Conservation (phyloP, 177 flowering plant species). For the Telopea speciosissima region DNA sequence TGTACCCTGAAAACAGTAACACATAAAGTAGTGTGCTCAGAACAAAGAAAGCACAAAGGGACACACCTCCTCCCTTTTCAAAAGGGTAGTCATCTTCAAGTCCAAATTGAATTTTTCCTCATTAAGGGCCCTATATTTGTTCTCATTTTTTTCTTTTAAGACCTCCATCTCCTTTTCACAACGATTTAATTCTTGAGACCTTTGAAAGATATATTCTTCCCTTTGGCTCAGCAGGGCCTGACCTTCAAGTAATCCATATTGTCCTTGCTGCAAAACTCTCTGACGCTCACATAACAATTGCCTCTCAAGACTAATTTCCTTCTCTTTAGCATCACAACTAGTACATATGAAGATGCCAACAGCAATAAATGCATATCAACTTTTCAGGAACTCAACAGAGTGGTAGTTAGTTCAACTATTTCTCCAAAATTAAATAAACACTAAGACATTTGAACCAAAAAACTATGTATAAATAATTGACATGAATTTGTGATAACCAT, state of each 20-base stretch:
- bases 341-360: too few relatives aligned
- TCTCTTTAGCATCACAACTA: too few relatives aligned
- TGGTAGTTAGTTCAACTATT: not conserved
- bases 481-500: too few relatives aligned
- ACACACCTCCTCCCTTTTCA: constrained; percentile 68
- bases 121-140: constrained; percentile 33
- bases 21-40: not conserved
- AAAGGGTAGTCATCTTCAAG: constrained; percentile 37
- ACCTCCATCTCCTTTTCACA: constrained; percentile 64
- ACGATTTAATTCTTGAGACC: too few relatives aligned
- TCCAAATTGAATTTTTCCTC: constrained; percentile 51
- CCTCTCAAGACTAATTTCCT: too few relatives aligned
- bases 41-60: not conserved
- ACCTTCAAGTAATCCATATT: too few relatives aligned
- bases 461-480: not conserved
- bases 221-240: too few relatives aligned
- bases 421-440: not conserved
- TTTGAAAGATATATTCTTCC: too few relatives aligned
- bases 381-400: not conserved
- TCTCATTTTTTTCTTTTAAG: constrained; percentile 40
- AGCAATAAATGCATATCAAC: too few relatives aligned
- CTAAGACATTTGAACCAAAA: not conserved
- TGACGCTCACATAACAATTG: too few relatives aligned
- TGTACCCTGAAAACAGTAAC: not conserved
- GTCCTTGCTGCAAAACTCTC: too few relatives aligned